Base-by-base conservation (phyloP, 805 yeast genomes). In the Ogataea nitratoaversa region DNA sequence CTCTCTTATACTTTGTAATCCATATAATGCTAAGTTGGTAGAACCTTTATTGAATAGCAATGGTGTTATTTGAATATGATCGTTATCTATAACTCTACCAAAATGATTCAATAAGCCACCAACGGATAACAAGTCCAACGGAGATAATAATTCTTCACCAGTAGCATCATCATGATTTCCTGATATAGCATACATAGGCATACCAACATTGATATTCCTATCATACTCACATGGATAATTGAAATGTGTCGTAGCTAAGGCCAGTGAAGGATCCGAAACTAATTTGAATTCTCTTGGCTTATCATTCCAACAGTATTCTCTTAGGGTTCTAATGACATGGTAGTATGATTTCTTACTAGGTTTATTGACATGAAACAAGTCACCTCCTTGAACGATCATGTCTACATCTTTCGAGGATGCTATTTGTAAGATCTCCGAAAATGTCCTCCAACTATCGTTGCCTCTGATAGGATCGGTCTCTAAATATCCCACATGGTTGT, bases 121-220 rank as follows among this genome's bases (percentile, higher is more conserved):
- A 6, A 84, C 86, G 16, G 86, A 76, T 11, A 93, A 65, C 3
- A 93, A 65, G 60, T 93, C 99, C 69, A 93, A 68, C 0, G 99
- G 95, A 40, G 90, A 80, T 12, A 93, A 66, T 39, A 86, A 64
- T 18, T 83, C 82, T 38, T 79, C 85, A 1, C 98, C 98, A 0
- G 95, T 85, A 3, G 96, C 87, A 62, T 93, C 98, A 62, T 93
- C 99, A 59, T 93, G 99, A 54, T 93, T 93, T 2, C 99, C 99
- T 34, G 91, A 79, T 4, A 93, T 91, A 6, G 90, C 91, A 68
- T 93, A 88, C 8, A 93, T 75, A 0, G 99, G 99, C 13, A 90
- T 74, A 0, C 95, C 79, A 3, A 93, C 82, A 60, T 93, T 93
- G 44, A 87, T 63, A 59, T 93, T 88, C 2, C 91, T 88, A 59